phyloP scores from a whole-genome alignment of 164 flowering plant species.

The Sextonia rubra region DNA sequence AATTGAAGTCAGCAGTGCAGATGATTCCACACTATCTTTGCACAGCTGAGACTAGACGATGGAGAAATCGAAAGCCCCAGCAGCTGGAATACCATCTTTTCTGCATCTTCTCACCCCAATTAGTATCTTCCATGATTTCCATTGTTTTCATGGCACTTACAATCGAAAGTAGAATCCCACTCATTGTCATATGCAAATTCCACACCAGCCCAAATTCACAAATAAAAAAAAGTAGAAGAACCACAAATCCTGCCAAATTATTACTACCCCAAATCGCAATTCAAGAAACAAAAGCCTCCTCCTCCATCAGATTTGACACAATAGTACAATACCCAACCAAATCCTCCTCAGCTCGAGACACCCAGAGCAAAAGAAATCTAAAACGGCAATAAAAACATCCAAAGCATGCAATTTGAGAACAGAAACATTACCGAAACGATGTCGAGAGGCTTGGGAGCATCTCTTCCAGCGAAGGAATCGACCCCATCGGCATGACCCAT shows the following conservation, averaged over 20 bases:
- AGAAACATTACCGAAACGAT: slow-evolving; percentile 60
- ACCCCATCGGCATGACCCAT: slow-evolving; percentile 17
- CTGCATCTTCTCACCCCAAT: not conserved
- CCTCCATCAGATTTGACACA: not conserved
- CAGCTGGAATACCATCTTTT: not conserved
- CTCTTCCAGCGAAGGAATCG: slow-evolving; percentile 37
- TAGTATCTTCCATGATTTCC: not conserved
- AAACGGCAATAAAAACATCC: no score
- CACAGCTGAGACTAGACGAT: no score
- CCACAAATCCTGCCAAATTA: not conserved
- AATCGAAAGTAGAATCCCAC: not conserved
- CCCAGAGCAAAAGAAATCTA: not conserved
- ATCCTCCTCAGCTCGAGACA: not conserved
- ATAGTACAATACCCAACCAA: not conserved
- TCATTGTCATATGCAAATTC: not conserved
- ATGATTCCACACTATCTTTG: no score
- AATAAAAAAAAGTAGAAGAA: no score
- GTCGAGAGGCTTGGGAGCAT: slow-evolving; percentile 88
- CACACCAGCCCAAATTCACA: not conserved
- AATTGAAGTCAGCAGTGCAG: no score
- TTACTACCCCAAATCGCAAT: not conserved
- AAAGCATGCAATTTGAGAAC: no score
- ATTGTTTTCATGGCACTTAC: not conserved
- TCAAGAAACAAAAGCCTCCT: not conserved
- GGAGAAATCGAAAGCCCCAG: not conserved